Evolutionary conservation across 495 filamentous ascomycete genomes (phyloP).

Genomic region (Aspergillus nidulans): DNA sequence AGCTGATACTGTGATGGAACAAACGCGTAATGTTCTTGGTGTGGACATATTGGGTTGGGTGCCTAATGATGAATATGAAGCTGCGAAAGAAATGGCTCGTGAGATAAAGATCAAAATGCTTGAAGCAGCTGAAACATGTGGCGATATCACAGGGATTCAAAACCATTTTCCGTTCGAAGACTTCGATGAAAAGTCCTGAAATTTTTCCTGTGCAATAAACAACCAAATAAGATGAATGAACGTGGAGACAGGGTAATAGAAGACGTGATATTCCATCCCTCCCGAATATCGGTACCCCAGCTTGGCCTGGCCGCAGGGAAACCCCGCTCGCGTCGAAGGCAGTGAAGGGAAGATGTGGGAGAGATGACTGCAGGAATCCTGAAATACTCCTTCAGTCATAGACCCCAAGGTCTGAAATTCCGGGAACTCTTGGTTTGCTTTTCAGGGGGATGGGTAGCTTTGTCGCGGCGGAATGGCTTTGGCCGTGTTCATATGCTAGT

Average conservation of each 20-base stretch:
- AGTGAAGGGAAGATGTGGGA: neutral
- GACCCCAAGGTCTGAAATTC: too few relatives aligned
- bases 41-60: conserved; percentile 24
- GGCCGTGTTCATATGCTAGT: too few relatives aligned
- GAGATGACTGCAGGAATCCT: neutral
- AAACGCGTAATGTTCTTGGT: conserved; percentile 16
- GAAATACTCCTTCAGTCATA: neutral
- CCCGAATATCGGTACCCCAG: neutral
- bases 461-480: too few relatives aligned
- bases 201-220: too few relatives aligned
- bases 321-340: neutral
- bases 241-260: too few relatives aligned
- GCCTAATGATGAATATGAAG: conserved; percentile 19
- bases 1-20: conserved; percentile 19
- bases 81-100: conserved; percentile 12
- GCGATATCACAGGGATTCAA: conserved; percentile 5
- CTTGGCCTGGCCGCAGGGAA: neutral
- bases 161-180: conserved; percentile 30
- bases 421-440: too few relatives aligned
- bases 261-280: too few relatives aligned
- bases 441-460: too few relatives aligned
- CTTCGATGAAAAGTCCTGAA: conserved; percentile 22
- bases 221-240: too few relatives aligned
- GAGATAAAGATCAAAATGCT: conserved; percentile 20
- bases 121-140: conserved; percentile 18